Percentiles rank a stretch among this genome's conserved stretches.
Conservation (phyloP, 1,284 basidiomycete genomes). For the Ustilago vetiveriae region DNA sequence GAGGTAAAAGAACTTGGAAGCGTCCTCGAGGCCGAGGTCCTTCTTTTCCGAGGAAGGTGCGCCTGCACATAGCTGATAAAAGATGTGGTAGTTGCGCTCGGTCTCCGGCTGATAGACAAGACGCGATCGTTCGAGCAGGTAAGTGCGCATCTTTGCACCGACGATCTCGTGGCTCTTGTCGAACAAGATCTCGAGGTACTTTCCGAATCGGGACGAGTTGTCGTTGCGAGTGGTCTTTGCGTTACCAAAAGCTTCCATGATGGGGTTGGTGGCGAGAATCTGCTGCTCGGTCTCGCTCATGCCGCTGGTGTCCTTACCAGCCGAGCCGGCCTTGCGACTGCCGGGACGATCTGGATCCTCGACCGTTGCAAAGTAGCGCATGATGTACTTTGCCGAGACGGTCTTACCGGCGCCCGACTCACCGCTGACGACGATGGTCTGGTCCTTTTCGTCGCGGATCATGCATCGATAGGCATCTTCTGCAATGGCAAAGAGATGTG, state of each 20-base stretch:
- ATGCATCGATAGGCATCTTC: conserved; percentile 99
- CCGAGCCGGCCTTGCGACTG: conserved; percentile 51
- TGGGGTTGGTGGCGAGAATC: conserved; percentile 97
- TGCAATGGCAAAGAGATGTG: conserved; percentile 97
- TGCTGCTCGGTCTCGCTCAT: conserved; percentile 94
- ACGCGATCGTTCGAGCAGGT: conserved; percentile 94
- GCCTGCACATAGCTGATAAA: conserved; percentile 98
- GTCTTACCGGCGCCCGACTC: conserved; percentile 99
- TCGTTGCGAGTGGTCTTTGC: conserved; percentile 99
- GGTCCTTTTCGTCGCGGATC: conserved; percentile 91
- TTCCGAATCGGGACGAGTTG: conserved; percentile 98
- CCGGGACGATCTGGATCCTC: conserved; percentile 77
- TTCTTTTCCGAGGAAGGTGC: conserved; percentile 94
- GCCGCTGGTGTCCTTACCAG: conserved; percentile 73
- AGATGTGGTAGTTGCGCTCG: conserved; percentile 99
- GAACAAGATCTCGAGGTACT: conserved; percentile 99
- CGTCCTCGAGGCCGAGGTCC: conserved; percentile 89
- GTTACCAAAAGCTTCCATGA: conserved; percentile 98
- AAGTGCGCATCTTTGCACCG: conserved; percentile 95
- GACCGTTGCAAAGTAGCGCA: conserved; percentile 98
- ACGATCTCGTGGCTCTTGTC: conserved; percentile 95
- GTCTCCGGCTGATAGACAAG: conserved; percentile 92
- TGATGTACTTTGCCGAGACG: conserved; percentile 98
- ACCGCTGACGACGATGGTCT: conserved; percentile 98
- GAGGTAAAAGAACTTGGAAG: conserved; percentile 85